Evolutionary conservation across 768 basidiomycete genomes (phyloP), one percentile per base, ranked within the genome.

Genomic region (Rhodotorula paludigena): DNA sequence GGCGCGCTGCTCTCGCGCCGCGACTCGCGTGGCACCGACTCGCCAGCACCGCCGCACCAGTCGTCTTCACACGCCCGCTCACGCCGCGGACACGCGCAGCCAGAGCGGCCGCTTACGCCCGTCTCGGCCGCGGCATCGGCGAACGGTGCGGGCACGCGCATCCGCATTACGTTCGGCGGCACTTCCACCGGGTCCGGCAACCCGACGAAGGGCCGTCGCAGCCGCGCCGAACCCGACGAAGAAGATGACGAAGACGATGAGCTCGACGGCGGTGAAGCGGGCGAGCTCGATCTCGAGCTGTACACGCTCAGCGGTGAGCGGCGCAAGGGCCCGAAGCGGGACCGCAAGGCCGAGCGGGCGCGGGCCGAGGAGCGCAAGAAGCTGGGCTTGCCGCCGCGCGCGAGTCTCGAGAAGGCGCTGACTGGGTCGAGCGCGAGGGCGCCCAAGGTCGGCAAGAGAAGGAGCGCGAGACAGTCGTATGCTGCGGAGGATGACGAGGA

Each of bases 111-210:
- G 3, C 32, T 60, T 1, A 72, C 71, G 9, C 71, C 71, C 20
- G 21, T 68, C 15, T 60, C 58, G 0, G 70, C 66, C 7, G 36
- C 52, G 16, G 61, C 57, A 3, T 44, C 45, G 21, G 45, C 61
- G 21, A 55, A 42, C 51, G 42, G 56, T 28, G 30, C 15, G 30
- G 30, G 57, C 9, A 65, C 57, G 10, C 63, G 49, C 9, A 72
- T 72, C 44, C 51, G 48, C 23, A 72, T 72, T 57, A 64, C 44
- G 45, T 72, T 72, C 33, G 57, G 57, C 30, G 49, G 44, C 6
- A 38, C 61, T 1, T 45, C 53, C 28, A 0, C n/a, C 60, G 9
- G 35, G 35, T 5, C n/a, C 30, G 9, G 9, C 32, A 8, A 21
- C n/a, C n/a, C n/a, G 32, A 2, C 48, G 48, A 28, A 32, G 48